These are phyloP conservation scores for Umbelopsis isabellina DNA, from an alignment of 192 early-diverging fungal species.

Conservation along the genomic window DNA sequence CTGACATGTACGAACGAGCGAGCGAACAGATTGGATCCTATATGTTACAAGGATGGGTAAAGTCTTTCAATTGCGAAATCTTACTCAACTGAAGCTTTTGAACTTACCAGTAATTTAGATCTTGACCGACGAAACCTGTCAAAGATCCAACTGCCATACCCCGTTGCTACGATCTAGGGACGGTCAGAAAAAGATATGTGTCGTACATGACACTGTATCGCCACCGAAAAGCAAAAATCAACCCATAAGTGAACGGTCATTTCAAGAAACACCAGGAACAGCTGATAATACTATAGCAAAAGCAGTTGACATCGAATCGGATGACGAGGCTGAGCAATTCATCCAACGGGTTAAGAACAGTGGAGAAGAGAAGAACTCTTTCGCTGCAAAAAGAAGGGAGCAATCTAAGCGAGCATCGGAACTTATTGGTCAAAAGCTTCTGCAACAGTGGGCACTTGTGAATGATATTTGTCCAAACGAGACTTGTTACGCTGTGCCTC, in stretches of 20 bases:
- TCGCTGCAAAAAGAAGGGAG: constrained; percentile 34
- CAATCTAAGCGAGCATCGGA: constrained; percentile 55
- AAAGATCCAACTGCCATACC: constrained; percentile 22
- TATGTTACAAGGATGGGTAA: constrained; percentile 46
- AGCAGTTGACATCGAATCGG: background rate
- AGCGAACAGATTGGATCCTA: constrained; percentile 23
- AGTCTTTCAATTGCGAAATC: background rate
- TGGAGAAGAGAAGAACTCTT: background rate
- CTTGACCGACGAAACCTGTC: constrained; percentile 40
- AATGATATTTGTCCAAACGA: constrained; percentile 59
- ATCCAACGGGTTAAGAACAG: background rate
- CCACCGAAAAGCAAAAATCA: background rate
- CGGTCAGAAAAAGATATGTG: constrained; percentile 33
- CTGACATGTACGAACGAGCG: background rate
- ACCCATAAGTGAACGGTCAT: background rate
- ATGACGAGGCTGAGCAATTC: constrained; percentile 9
- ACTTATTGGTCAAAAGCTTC: constrained; percentile 57
- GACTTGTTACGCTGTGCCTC: constrained; percentile 49
- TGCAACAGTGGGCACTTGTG: constrained; percentile 60
- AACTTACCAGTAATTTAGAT: constrained; percentile 11
- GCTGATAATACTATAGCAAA: background rate
- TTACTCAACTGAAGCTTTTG: background rate
- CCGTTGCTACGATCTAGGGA: constrained; percentile 43
- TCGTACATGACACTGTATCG: constrained; percentile 28
- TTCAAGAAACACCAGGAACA: background rate